Evolutionary conservation across 305 asterid species (phyloP), one percentile per base, ranked within the genome.

Genomic region (Fraxinus floribunda): DNA sequence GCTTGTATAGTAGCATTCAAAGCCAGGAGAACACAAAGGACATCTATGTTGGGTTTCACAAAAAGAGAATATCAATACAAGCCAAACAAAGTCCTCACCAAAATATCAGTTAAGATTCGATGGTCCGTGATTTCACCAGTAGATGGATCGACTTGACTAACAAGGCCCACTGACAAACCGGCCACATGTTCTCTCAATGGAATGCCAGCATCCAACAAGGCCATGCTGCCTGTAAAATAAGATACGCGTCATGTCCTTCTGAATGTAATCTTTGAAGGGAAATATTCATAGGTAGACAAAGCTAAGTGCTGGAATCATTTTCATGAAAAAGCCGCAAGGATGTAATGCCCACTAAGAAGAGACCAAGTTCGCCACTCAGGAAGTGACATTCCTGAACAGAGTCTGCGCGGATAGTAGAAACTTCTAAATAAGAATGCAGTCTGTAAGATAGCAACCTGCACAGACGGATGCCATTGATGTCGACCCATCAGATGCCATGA

Each of bases 391-490:
- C 82, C 39, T 0, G 75, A 46, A 30, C 26, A 70, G 32, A 60
- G 64, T 46, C 30, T 72, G 78, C 16, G 70, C 24, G 34, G 52
- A 80, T 36, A 75, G 78, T 26, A 10, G 26, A 29, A 68, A 24
- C 13, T 30, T 74, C 29, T 32, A 73, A 20, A 79, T 16, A 71
- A 83, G 35, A 30, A 52, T 46, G 16, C 41, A 80, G 66, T 10
- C 39, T 24, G 39, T 49, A 57, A 80, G 55, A 85, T 60, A 83
- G 13, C 16, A 88, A 96, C 99, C 99, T 89, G 98, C 99, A 92
- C 99, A 96, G 84, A 94, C 98, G 84, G 98, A 91, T 81, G 99
- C 99, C 99, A 96, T 96, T 75, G 99, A 96, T 72, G 99, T 96
- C 30, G 99, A 96, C 82, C 99, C 98, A 91, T 96, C 99, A 32